These are phyloP conservation scores for Tetracladium setigerum DNA, from an alignment of 495 filamentous ascomycete genomes.

Conservation along the genomic window DNA sequence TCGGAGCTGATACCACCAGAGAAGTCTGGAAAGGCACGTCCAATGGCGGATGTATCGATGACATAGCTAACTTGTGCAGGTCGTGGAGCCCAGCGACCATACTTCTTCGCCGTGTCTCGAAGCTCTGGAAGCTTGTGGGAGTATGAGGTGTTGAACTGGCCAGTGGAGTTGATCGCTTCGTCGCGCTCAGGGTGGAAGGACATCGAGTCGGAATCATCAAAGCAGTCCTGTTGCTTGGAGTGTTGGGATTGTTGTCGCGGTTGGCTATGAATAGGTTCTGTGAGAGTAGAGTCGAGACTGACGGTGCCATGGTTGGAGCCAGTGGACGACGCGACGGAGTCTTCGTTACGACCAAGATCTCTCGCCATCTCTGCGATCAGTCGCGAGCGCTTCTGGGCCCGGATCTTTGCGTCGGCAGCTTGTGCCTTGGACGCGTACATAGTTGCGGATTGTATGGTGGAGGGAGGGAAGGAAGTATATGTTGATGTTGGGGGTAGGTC, in stretches of 20 bases:
- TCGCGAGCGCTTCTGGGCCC: no score
- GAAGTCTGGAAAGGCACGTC: constrained; percentile 17
- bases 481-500: no score
- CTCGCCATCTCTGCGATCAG: not conserved
- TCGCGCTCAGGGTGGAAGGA: constrained; percentile 17
- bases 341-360: not conserved
- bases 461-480: no score
- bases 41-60: constrained; percentile 18
- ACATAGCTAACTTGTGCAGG: not conserved
- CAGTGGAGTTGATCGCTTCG: constrained; percentile 15
- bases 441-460: no score
- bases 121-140: constrained; percentile 14
- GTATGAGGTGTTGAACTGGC: constrained; percentile 1
- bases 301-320: constrained; percentile 23
- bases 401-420: no score
- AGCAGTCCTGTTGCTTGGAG: no score
- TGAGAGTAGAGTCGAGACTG: constrained; percentile 8
- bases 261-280: no score
- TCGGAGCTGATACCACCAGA: not conserved
- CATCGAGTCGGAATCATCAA: no score
- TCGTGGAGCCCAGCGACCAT: constrained; percentile 11
- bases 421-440: no score
- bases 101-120: constrained; percentile 20
- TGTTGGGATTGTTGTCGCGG: no score
- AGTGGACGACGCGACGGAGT: constrained; percentile 18